These are phyloP conservation scores for Chalciporus piperatus DNA, from an alignment of 768 basidiomycete species.

Conservation along the genomic window DNA sequence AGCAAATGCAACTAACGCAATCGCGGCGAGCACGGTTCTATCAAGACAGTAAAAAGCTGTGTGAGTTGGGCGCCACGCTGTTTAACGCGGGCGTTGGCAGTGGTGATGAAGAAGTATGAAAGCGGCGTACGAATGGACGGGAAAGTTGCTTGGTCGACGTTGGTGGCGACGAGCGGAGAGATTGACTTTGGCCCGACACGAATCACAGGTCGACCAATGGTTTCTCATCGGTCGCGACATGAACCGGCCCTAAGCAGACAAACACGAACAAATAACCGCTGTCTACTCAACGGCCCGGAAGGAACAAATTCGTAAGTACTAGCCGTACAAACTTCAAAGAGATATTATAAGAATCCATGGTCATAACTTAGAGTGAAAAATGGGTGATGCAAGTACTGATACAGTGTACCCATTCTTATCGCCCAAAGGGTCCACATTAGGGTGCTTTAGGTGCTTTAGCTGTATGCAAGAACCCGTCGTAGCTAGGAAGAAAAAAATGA, in stretches of 20 bases:
- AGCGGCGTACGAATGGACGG: conserved; percentile 17
- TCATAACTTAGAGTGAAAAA: conserved; percentile 19
- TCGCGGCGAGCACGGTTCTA: conserved; percentile 28
- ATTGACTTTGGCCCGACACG: conserved; percentile 27
- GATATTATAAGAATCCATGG: conserved; percentile 24
- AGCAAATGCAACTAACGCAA: conserved; percentile 21
- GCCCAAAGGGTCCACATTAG: conserved; percentile 25
- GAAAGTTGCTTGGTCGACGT: conserved; percentile 22
- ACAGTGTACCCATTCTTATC: conserved; percentile 24
- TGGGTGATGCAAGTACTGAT: conserved; percentile 29
- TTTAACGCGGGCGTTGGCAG: background rate
- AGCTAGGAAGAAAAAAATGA: conserved; percentile 5
- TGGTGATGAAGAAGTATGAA: background rate
- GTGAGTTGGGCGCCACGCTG: conserved; percentile 17
- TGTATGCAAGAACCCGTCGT: conserved; percentile 31
- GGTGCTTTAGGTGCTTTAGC: conserved; percentile 23
- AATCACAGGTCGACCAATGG: conserved; percentile 20
- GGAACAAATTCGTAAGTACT: conserved; percentile 2
- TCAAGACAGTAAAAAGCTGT: conserved; percentile 9
- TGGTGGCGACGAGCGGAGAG: conserved; percentile 30
- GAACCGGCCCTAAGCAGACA: conserved; percentile 35
- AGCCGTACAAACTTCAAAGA: conserved; percentile 26
- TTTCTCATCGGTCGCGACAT: conserved; percentile 21
- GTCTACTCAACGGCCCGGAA: background rate
- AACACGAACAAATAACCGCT: conserved; percentile 27